phyloP scores from a whole-genome alignment of 2,329 filamentous ascomycete genomes.

The Myriosclerotinia curreyana region DNA sequence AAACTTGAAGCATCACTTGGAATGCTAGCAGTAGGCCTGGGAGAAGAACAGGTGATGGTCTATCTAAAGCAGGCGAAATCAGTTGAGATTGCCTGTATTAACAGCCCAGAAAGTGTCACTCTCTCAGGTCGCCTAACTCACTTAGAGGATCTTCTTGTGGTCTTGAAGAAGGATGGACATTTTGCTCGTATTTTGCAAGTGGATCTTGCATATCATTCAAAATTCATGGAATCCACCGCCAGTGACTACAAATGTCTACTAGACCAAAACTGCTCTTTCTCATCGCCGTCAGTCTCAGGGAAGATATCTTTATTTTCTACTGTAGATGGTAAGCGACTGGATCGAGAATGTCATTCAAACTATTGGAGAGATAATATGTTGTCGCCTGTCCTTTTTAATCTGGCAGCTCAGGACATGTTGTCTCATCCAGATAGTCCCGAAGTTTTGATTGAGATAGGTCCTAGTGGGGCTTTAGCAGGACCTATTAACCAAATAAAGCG shows the following conservation, averaged over 20 bases:
- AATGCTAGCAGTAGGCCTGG: conserved; percentile 27
- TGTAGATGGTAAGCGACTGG: too few species aligned
- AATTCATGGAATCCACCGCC: conserved; percentile 22
- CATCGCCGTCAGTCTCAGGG: not conserved
- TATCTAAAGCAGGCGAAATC: conserved; percentile 15
- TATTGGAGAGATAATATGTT: conserved; percentile 28
- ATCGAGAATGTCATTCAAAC: not conserved
- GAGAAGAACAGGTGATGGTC: conserved; percentile 10
- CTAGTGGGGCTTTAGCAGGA: conserved; percentile 21
- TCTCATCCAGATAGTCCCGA: not conserved
- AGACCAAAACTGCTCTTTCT: too few species aligned
- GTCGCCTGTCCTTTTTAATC: conserved; percentile 27
- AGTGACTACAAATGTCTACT: conserved; percentile 13
- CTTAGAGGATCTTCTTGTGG: conserved; percentile 26
- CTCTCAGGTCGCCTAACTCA: conserved; percentile 28
- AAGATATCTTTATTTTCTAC: conserved; percentile 18
- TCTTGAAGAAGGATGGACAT: conserved; percentile 15
- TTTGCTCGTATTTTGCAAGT: conserved; percentile 33
- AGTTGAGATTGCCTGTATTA: conserved; percentile 36
- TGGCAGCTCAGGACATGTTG: conserved; percentile 17
- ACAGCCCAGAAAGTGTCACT: conserved; percentile 33
- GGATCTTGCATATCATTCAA: conserved; percentile 36
- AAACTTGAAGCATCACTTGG: not conserved
- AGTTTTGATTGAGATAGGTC: conserved; percentile 25
- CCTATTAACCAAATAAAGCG: conserved; percentile 23